Evolutionary conservation across 1,139 yeast species (phyloP).

Genomic region (Schwanniomyces etchellsii): DNA sequence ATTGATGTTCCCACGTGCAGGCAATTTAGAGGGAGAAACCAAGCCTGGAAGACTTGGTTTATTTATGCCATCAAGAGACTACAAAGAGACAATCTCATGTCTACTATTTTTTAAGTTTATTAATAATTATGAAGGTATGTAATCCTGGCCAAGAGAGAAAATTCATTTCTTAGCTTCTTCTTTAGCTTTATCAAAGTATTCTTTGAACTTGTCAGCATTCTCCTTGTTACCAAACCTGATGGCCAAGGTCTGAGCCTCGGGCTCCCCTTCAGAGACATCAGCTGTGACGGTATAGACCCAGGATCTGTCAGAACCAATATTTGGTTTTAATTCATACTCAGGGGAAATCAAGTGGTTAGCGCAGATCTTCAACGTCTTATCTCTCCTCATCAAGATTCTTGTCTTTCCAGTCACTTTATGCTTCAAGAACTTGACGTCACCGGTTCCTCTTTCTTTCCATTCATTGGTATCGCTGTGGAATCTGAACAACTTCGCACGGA

Average conservation of each 20-base stretch:
- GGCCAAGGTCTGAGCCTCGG: constrained; percentile 95
- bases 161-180: constrained; percentile 21
- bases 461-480: constrained; percentile 79
- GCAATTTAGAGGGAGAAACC: no score
- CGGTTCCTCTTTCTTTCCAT: constrained; percentile 99
- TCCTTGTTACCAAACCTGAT: constrained; percentile 96
- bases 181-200: constrained; percentile 81
- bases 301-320: constrained; percentile 95
- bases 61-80: no score
- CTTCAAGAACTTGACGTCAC: constrained; percentile 92
- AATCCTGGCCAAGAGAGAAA: no score
- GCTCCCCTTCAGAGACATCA: constrained; percentile 91
- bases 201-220: constrained; percentile 94
- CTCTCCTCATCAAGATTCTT: constrained; percentile 96
- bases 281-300: constrained; percentile 97
- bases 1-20: no score
- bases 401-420: constrained; percentile 78
- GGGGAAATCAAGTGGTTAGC: constrained; percentile 92
- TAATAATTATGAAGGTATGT: no score
- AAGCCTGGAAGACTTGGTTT: no score
- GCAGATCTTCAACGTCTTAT: constrained; percentile 94
- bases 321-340: constrained; percentile 82
- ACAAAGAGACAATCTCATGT: no score
- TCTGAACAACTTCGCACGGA: constrained; percentile 91
- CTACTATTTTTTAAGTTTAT: no score